Percentiles rank a stretch among this genome's conserved stretches.
Conservation (phyloP, 805 yeast species). For the Saturnispora quitensis region DNA sequence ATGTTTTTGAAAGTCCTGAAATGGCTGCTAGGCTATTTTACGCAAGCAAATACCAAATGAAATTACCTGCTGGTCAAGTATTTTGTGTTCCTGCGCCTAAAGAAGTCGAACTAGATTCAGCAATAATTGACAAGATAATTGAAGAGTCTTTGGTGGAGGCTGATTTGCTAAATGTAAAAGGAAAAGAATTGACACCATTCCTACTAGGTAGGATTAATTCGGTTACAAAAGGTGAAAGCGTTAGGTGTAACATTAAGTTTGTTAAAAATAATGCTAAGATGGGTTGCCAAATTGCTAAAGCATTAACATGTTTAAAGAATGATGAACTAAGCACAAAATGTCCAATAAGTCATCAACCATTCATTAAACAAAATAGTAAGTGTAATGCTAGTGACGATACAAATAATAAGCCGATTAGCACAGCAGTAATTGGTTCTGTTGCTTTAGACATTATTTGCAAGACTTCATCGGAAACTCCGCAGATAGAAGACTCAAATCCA, state of each 20-base stretch:
- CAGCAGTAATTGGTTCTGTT: constrained; percentile 61
- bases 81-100: constrained; percentile 79
- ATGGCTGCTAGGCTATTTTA: constrained; percentile 59
- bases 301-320: constrained; percentile 32
- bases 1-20: constrained; percentile 39
- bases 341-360: background rate
- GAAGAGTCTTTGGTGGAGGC: constrained; percentile 53
- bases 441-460: constrained; percentile 66
- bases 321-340: constrained; percentile 1
- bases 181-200: constrained; percentile 77
- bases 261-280: constrained; percentile 67
- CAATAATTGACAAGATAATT: constrained; percentile 46
- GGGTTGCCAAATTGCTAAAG: constrained; percentile 60
- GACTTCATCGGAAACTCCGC: constrained; percentile 22
- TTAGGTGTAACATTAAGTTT: constrained; percentile 61
- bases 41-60: constrained; percentile 37
- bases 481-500: constrained; percentile 62
- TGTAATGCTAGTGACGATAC: background rate
- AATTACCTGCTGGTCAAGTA: constrained; percentile 56
- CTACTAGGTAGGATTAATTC: constrained; percentile 54
- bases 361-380: background rate
- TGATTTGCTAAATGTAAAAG: constrained; percentile 39
- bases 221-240: constrained; percentile 62
- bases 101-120: constrained; percentile 47
- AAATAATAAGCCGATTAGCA: background rate